Evolutionary conservation across 306 rosid species (phyloP), one percentile per base, ranked within the genome.

Genomic region (Prunus salicina): DNA sequence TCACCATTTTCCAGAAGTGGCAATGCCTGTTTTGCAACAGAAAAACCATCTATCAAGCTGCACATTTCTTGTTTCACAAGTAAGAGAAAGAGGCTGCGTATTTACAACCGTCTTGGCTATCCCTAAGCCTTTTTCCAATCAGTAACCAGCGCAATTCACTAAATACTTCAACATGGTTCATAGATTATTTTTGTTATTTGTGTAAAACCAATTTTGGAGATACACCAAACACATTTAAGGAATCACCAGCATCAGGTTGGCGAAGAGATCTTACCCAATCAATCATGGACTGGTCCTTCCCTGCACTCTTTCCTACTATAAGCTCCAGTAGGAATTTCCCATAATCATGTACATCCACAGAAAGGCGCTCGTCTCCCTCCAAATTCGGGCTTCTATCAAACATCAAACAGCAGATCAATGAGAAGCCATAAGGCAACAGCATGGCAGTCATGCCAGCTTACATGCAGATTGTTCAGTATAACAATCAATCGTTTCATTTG

Each of bases 321-420:
- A 82, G 82, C 68, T 82, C 82, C 13, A 82, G 75, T 30, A 82
- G 72, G 55, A 82, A 67, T 67, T 14, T 41, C 24, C 82, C 85
- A 22, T 77, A 82, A 60, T 63, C 85, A 49, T 30, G 76, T 6
- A 67, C 62, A 20, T 77, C 85, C 7, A 50, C 67, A 27, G 64
- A 60, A 28, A 51, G 53, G 46, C 14, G 25, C 68, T 60, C 67
- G 41, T 67, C 76, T 81, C 52, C 45, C 53, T 53, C 77, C 24
- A 49, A 55, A 64, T 30, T 56, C 41, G 47, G 12, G 53, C 30
- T 67, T 67, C 85, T 82, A 15, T 38, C 6, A 58, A 71, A 28
- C 66, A 58, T 67, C 30, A 72, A 38, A 58, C 22, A 24, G 6
- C 20, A 50, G 0, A 8, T 27, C 24, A 50, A 46, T 51, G 16